Evolutionary conservation across 495 filamentous ascomycete species (phyloP).

Genomic region (Penicillium lagena): DNA sequence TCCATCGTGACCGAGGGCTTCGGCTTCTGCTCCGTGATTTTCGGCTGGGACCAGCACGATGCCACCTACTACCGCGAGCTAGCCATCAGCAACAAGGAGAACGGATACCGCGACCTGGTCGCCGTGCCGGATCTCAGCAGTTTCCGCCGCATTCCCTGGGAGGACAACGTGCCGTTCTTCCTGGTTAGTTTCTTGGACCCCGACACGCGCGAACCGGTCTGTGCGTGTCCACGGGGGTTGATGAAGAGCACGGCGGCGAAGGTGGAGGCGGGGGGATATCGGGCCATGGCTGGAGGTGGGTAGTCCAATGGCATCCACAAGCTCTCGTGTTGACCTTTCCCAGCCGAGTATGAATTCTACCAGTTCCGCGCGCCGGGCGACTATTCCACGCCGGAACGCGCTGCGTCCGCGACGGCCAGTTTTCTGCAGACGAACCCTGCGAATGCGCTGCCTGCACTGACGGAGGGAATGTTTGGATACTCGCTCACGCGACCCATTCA

Average conservation of each 20-base stretch:
- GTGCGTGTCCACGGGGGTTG: constrained; percentile 76
- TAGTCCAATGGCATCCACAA: background rate
- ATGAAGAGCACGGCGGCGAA: constrained; percentile 64
- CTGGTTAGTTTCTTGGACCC: constrained; percentile 75
- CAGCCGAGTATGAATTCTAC: constrained; percentile 97
- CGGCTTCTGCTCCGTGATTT: constrained; percentile 94
- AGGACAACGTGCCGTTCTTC: constrained; percentile 88
- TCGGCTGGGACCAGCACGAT: constrained; percentile 99
- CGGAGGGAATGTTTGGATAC: constrained; percentile 98
- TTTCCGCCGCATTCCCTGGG: constrained; percentile 92
- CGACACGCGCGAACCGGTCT: constrained; percentile 51
- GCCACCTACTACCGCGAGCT: constrained; percentile 80
- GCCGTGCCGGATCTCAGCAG: constrained; percentile 75
- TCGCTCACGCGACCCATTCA: constrained; percentile 86
- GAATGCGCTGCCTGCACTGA: constrained; percentile 65
- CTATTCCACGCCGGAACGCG: constrained; percentile 42
- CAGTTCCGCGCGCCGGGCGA: constrained; percentile 69
- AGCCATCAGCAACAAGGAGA: constrained; percentile 83
- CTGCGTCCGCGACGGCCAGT: constrained; percentile 62
- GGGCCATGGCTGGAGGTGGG: constrained; percentile 90
- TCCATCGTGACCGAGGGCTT: constrained; percentile 79
- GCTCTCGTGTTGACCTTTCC: background rate
- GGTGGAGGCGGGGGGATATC: constrained; percentile 55
- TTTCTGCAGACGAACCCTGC: constrained; percentile 71
- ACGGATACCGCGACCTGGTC: constrained; percentile 86